These are phyloP conservation scores for Tarenaya hassleriana DNA, from an alignment of 345 rosid species.

Conservation along the genomic window DNA sequence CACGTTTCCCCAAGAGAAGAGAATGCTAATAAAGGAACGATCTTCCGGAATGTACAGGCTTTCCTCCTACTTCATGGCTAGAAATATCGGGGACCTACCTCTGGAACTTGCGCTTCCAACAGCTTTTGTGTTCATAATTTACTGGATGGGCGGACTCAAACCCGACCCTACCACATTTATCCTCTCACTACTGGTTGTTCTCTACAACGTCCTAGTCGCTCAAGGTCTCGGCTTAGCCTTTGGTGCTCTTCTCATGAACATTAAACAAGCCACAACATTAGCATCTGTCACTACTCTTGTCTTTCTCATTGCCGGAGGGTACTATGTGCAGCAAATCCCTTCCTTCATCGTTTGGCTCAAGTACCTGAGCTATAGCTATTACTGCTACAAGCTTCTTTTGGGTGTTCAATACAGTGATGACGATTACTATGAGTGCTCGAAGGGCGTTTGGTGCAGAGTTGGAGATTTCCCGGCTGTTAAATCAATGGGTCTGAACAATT, in stretches of 20 bases:
- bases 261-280: slow-evolving; percentile 91
- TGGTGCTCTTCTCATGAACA: slow-evolving; percentile 94
- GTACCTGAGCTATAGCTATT: slow-evolving; percentile 94
- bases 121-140: slow-evolving; percentile 85
- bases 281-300: slow-evolving; percentile 96
- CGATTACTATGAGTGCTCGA: slow-evolving; percentile 72
- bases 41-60: slow-evolving; percentile 96
- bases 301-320: slow-evolving; percentile 94
- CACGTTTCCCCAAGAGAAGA: slow-evolving; percentile 92
- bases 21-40: slow-evolving; percentile 77
- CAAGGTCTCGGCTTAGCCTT: slow-evolving; percentile 92
- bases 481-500: slow-evolving; percentile 64
- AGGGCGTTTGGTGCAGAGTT: slow-evolving; percentile 65
- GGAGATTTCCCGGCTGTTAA: slow-evolving; percentile 78
- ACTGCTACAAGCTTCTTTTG: slow-evolving; percentile 90
- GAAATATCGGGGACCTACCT: slow-evolving; percentile 84
- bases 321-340: slow-evolving; percentile 91
- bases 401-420: slow-evolving; percentile 80
- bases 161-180: slow-evolving; percentile 72
- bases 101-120: slow-evolving; percentile 95
- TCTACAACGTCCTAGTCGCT: slow-evolving; percentile 86
- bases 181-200: slow-evolving; percentile 77
- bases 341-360: slow-evolving; percentile 92
- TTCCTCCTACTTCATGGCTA: slow-evolving; percentile 90
- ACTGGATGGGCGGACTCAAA: slow-evolving; percentile 99